These are phyloP conservation scores for Russula compacta DNA, from an alignment of 768 basidiomycete genomes.

Conservation along the genomic window DNA sequence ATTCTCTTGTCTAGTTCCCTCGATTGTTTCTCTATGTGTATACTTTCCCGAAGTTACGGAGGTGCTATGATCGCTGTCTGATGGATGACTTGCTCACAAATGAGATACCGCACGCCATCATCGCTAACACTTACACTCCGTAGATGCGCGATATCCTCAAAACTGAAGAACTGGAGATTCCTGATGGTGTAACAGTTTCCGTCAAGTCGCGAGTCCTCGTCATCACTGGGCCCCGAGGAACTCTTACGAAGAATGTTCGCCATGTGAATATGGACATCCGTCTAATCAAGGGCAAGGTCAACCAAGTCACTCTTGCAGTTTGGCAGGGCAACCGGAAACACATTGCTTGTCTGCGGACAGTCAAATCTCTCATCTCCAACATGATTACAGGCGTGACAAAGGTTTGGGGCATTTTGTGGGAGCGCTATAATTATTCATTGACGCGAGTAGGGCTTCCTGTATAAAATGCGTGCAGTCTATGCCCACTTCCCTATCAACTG, in stretches of 20 bases:
- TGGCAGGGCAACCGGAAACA: conserved; percentile 99
- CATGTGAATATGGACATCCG: conserved; percentile 94
- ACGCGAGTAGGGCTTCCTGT: conserved; percentile 77
- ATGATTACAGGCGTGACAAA: conserved; percentile 97
- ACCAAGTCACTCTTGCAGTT: conserved; percentile 81
- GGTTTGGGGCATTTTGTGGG: conserved; percentile 33
- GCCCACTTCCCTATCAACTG: conserved; percentile 99
- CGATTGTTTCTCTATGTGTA: background rate
- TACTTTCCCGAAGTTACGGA: background rate
- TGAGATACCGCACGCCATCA: conserved; percentile 26
- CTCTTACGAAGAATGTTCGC: conserved; percentile 83
- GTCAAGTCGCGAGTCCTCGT: conserved; percentile 89
- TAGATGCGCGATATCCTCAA: conserved; percentile 91
- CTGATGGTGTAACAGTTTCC: conserved; percentile 72
- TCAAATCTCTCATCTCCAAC: conserved; percentile 91
- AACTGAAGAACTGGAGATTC: conserved; percentile 88
- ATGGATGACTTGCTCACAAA: conserved; percentile 33
- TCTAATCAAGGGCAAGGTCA: conserved; percentile 67
- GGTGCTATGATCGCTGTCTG: conserved; percentile 3
- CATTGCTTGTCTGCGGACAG: conserved; percentile 94
- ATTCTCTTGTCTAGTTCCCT: conserved; percentile 2
- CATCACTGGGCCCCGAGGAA: conserved; percentile 89
- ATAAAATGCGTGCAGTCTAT: conserved; percentile 99
- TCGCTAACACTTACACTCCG: conserved; percentile 18
- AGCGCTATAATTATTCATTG: background rate